Evolutionary conservation across 306 rosid species (phyloP).

Genomic region (Trichosanthes cucumerina): DNA sequence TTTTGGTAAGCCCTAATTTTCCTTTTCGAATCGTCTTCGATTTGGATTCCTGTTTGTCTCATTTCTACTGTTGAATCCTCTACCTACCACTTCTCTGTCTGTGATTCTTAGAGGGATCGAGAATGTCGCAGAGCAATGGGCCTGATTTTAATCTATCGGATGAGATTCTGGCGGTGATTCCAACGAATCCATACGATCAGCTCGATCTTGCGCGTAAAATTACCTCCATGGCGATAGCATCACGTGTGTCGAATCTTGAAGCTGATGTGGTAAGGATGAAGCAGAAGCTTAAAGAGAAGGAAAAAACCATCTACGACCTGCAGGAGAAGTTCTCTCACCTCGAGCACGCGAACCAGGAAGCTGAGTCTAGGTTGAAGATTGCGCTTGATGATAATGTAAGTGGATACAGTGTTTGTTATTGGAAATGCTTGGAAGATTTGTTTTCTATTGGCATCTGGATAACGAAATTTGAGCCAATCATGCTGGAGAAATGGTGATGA

Average conservation of each 20-base stretch:
- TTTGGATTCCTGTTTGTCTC: not conserved
- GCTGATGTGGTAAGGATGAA: slow-evolving; percentile 45
- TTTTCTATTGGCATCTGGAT: not conserved
- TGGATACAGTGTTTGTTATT: not conserved
- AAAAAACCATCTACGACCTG: slow-evolving; percentile 36
- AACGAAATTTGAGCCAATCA: not conserved
- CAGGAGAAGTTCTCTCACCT: slow-evolving; percentile 40
- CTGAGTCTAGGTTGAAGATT: slow-evolving; percentile 38
- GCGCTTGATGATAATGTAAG: slow-evolving; percentile 60
- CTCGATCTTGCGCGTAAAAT: slow-evolving; percentile 94
- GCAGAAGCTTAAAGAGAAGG: slow-evolving; percentile 52
- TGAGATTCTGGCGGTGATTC: slow-evolving; percentile 60
- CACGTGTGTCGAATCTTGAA: slow-evolving; percentile 70
- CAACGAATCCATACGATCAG: slow-evolving; percentile 80
- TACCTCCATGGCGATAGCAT: slow-evolving; percentile 87
- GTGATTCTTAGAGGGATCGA: not conserved
- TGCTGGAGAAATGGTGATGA: not conserved
- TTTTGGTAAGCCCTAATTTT: slow-evolving; percentile 4
- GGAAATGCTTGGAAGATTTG: not conserved
- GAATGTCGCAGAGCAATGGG: slow-evolving; percentile 30
- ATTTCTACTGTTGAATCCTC: not conserved
- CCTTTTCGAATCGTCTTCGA: not conserved
- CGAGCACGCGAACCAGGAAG: slow-evolving; percentile 38
- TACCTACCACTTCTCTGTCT: slow-evolving; percentile 6
- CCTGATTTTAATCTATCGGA: slow-evolving; percentile 54